Percentiles rank a stretch among this genome's conserved stretches.
These are phyloP conservation scores for Podosphaera xanthii DNA, from an alignment of 2,329 filamentous ascomycete genomes.

Conservation along the genomic window DNA sequence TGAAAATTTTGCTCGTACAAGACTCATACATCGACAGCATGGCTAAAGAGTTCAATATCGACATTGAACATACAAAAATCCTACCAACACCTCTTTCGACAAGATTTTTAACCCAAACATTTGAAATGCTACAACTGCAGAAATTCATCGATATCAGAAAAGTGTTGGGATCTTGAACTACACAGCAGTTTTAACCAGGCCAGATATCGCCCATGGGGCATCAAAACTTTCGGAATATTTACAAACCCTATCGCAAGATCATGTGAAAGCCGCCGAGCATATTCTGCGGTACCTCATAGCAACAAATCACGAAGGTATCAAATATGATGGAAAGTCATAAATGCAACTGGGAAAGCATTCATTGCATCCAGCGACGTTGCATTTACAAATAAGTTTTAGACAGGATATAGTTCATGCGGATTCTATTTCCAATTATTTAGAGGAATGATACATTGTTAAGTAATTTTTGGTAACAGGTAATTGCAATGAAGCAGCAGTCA, in stretches of 20 bases:
- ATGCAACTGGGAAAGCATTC: too few relatives aligned
- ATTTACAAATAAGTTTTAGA: too few relatives aligned
- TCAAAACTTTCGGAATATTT: background rate
- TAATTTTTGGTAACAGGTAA: too few relatives aligned
- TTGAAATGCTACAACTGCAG: background rate
- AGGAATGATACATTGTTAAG: too few relatives aligned
- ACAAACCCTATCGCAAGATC: background rate
- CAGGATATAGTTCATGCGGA: too few relatives aligned
- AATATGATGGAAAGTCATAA: too few relatives aligned
- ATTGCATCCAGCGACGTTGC: too few relatives aligned
- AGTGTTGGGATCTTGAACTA: background rate
- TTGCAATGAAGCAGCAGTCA: too few relatives aligned
- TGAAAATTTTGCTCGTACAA: background rate
- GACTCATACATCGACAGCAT: background rate
- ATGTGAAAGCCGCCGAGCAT: too few relatives aligned
- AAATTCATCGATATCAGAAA: background rate
- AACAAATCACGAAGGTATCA: too few relatives aligned
- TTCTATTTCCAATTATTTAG: too few relatives aligned
- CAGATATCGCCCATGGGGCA: background rate
- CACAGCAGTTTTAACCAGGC: background rate
- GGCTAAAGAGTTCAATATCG: background rate
- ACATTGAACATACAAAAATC: background rate
- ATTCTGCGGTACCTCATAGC: too few relatives aligned
- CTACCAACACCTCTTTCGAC: background rate
- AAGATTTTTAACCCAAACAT: background rate